phyloP scores from a whole-genome alignment of 2,329 filamentous ascomycete species.

The Alternaria rosae region DNA sequence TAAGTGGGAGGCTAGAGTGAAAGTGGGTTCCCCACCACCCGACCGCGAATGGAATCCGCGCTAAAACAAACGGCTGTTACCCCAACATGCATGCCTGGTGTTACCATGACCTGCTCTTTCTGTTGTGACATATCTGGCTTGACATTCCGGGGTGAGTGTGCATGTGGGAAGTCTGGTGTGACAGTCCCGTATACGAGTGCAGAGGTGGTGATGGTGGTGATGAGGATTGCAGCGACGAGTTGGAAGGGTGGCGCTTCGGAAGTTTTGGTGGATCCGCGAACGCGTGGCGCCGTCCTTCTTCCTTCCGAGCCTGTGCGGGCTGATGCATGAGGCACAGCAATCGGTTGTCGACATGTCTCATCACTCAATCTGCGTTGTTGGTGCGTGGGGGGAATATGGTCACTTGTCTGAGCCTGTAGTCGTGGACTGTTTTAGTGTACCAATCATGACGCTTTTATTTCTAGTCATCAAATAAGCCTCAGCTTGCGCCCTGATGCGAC shows the following conservation, averaged over 20 bases:
- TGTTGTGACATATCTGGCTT: slow-evolving; percentile 13
- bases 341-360: slow-evolving; percentile 8
- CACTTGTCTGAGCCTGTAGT: neutral
- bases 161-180: slow-evolving; percentile 14
- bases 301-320: neutral
- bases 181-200: neutral
- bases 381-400: neutral
- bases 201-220: neutral
- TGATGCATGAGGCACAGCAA: neutral
- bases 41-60: slow-evolving; percentile 27
- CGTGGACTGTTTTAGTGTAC: neutral
- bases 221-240: neutral
- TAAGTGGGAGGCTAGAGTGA: slow-evolving; percentile 1
- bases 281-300: slow-evolving; percentile 7
- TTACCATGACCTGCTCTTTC: slow-evolving; percentile 26
- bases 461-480: neutral
- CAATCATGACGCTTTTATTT: neutral
- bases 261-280: slow-evolving; percentile 6
- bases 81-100: slow-evolving; percentile 37
- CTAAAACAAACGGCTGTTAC: slow-evolving; percentile 48
- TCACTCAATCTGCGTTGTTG: slow-evolving; percentile 2
- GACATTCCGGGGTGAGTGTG: slow-evolving; percentile 15
- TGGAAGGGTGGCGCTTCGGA: slow-evolving; percentile 1
- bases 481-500: slow-evolving; percentile 3
- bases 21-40: slow-evolving; percentile 22